These are phyloP conservation scores for Kwoniella sp. DNA, from an alignment of 768 basidiomycete genomes.

Conservation along the genomic window DNA sequence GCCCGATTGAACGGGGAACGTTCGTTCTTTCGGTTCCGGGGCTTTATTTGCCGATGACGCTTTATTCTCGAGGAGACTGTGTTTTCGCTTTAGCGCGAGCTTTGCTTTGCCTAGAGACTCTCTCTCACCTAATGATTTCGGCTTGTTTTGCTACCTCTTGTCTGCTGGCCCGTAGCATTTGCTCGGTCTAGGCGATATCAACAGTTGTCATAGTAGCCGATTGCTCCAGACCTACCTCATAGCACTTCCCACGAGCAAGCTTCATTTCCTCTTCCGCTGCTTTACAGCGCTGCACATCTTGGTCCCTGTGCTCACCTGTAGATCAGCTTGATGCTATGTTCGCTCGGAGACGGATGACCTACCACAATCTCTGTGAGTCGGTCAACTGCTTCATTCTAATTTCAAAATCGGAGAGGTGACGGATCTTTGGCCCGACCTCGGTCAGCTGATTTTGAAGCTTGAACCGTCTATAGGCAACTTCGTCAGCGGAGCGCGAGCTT, in stretches of 20 bases:
- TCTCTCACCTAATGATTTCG: conserved; percentile 7
- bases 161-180: conserved; percentile 27
- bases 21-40: conserved; percentile 5
- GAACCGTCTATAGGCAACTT: conserved; percentile 61
- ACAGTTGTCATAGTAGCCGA: too few relatives aligned
- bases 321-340: not conserved
- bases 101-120: not conserved
- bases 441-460: conserved; percentile 73
- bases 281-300: conserved; percentile 31
- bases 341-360: not conserved
- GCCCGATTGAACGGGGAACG: not conserved
- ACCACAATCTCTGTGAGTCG: conserved; percentile 78
- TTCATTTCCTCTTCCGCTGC: conserved; percentile 34
- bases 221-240: conserved; percentile 32
- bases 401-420: conserved; percentile 80
- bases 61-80: conserved; percentile 4
- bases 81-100: conserved; percentile 7
- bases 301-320: conserved; percentile 31
- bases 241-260: conserved; percentile 20
- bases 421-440: conserved; percentile 78
- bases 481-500: conserved; percentile 5
- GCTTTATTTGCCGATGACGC: not conserved
- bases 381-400: conserved; percentile 79
- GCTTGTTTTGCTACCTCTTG: conserved; percentile 19
- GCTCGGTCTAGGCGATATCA: conserved; percentile 13